These are phyloP conservation scores for Heracleum sosnowskyi DNA, from an alignment of 129 eudicot species.

Conservation along the genomic window DNA sequence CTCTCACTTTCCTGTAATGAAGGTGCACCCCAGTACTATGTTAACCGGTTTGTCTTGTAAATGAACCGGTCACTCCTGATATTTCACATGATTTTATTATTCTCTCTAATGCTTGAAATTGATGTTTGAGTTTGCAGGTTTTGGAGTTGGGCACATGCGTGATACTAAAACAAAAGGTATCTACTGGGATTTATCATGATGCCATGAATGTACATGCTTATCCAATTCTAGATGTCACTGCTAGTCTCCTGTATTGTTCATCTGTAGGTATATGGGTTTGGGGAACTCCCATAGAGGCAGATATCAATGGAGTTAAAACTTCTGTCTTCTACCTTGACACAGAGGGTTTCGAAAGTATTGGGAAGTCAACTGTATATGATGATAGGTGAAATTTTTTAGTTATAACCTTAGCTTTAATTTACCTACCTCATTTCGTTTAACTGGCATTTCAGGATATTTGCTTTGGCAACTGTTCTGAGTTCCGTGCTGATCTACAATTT, in stretches of 20 bases:
- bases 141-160: constrained; percentile 99
- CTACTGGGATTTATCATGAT: neutral
- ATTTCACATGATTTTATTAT: constrained; percentile 2
- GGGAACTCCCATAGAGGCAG: constrained; percentile 85
- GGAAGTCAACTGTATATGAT: constrained; percentile 95
- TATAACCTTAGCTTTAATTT: neutral
- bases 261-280: constrained; percentile 92
- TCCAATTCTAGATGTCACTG: constrained; percentile 5
- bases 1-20: constrained; percentile 95
- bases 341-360: constrained; percentile 97
- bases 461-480: constrained; percentile 91
- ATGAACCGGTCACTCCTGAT: constrained; percentile 10
- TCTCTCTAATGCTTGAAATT: constrained; percentile 16
- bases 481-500: constrained; percentile 90
- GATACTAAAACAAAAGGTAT: constrained; percentile 97
- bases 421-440: neutral
- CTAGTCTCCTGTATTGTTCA: neutral
- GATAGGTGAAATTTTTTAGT: constrained; percentile 57
- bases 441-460: constrained; percentile 73
- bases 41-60: constrained; percentile 3
- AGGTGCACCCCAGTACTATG: constrained; percentile 36
- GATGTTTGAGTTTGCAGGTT: constrained; percentile 52
- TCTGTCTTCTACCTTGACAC: constrained; percentile 91
- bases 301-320: constrained; percentile 72
- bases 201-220: neutral